These are phyloP conservation scores for Ceratobasidium sp. DNA, from an alignment of 1,284 basidiomycete genomes.

Conservation along the genomic window DNA sequence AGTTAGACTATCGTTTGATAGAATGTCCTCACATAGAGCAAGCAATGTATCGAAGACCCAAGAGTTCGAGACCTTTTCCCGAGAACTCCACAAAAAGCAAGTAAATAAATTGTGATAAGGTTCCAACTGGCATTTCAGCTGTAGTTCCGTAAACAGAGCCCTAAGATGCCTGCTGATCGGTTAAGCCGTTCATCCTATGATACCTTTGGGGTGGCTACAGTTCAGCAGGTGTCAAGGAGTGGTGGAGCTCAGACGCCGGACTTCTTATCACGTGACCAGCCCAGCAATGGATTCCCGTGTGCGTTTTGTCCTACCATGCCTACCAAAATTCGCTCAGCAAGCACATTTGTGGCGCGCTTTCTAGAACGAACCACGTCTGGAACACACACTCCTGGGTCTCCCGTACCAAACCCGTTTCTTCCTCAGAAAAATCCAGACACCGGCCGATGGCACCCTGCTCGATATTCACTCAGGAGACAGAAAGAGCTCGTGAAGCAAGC, in stretches of 20 bases:
- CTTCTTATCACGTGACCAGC: slow-evolving; percentile 18
- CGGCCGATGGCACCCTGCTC: slow-evolving; percentile 72
- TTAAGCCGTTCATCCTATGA: background rate
- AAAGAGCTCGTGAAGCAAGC: slow-evolving; percentile 80
- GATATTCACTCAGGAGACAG: slow-evolving; percentile 76
- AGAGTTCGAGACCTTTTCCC: no score
- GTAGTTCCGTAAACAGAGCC: no score
- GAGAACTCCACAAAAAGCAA: no score
- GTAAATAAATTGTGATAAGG: no score
- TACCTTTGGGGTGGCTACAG: background rate
- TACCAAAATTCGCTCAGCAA: slow-evolving; percentile 32
- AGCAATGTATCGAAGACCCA: no score
- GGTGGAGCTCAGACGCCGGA: background rate
- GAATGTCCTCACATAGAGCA: no score
- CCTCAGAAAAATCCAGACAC: slow-evolving; percentile 67
- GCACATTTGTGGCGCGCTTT: slow-evolving; percentile 30
- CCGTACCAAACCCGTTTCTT: slow-evolving; percentile 70
- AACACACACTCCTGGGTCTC: background rate
- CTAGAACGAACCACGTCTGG: slow-evolving; percentile 25
- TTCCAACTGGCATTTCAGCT: no score
- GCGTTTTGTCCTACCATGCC: slow-evolving; percentile 9
- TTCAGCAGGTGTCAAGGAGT: background rate
- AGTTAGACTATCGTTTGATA: no score
- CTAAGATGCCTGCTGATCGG: no score
- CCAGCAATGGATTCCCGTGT: background rate